Evolutionary conservation across 2,329 filamentous ascomycete genomes (phyloP), one percentile per base, ranked within the genome.

Genomic region (Phyllosticta citriasiana): DNA sequence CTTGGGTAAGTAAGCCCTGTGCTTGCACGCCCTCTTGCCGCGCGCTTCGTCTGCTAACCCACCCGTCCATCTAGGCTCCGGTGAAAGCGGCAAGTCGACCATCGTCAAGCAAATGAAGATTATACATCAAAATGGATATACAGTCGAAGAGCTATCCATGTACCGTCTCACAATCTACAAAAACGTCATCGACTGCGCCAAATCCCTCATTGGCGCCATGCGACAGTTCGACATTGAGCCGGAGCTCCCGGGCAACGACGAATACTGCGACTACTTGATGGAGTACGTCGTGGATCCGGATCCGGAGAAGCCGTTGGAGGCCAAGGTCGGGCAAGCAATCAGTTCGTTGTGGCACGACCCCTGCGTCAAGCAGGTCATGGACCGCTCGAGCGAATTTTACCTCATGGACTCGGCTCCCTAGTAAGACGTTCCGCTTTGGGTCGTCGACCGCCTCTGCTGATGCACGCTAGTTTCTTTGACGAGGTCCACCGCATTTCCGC

Each of bases 21-120:
- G 61, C 16, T 33, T 58, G 64, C 55, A 60, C 55, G 64, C 35
- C 67, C 64, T 40, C 2, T 30, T 30, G 51, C 16, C 53, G 53
- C 57, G 53, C 57, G 61, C 50, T 33, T n/a, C 19, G 33, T 51
- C 19, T 61, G 67, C 71, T 74, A 73, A 74, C 68, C 53, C 53
- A 59, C 16, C 40, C 33, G 2, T 5, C 14, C 25, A 61, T 63
- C 56, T 73, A 97, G 94, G 94, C 66, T 97, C 94, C 66, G 94
- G 94, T 66, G 94, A 99, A 79, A 97, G 93, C 76, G 94, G 94
- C 67, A 99, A 99, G 78, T 97, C 94, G 62, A 99, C 94, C 9
- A 97, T 99, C 70, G 94, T 99, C 68, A 99, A 99, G 77, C 94
- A 99, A 81, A 99, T 99, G 94, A 99, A 97, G 78, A 99, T 99